These are phyloP conservation scores for Solioccasus polychromus DNA, from an alignment of 768 basidiomycete species.

Conservation along the genomic window DNA sequence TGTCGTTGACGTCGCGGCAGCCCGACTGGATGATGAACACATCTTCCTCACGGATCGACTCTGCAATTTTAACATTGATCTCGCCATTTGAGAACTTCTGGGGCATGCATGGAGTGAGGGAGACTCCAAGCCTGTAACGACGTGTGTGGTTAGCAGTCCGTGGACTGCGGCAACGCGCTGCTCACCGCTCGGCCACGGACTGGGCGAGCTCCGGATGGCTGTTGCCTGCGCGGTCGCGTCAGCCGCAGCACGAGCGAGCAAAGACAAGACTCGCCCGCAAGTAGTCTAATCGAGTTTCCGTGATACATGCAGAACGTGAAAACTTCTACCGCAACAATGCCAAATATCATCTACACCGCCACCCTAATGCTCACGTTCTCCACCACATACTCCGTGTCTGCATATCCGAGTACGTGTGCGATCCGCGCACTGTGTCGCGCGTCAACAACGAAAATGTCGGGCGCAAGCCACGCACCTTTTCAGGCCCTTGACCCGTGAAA, in stretches of 20 bases:
- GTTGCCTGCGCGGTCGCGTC: conserved; percentile 64
- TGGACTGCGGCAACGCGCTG: conserved; percentile 48
- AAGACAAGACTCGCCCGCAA: conserved; percentile 53
- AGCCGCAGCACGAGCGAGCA: conserved; percentile 6
- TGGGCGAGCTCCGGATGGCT: conserved; percentile 98
- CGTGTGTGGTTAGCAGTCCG: conserved; percentile 47
- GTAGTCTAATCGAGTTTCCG: conserved; percentile 75
- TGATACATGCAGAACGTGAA: too few relatives aligned
- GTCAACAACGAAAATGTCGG: background rate
- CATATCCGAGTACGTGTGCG: conserved; percentile 80
- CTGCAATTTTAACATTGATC: conserved; percentile 90
- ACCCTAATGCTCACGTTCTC: conserved; percentile 87
- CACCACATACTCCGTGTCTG: conserved; percentile 95
- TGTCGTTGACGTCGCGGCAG: conserved; percentile 88
- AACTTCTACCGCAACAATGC: conserved; percentile 31
- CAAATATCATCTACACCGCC: conserved; percentile 46
- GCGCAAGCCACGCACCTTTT: conserved; percentile 66
- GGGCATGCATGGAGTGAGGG: conserved; percentile 81
- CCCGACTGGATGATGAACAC: conserved; percentile 98
- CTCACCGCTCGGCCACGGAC: conserved; percentile 95
- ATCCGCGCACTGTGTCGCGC: conserved; percentile 65
- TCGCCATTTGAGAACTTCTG: conserved; percentile 94
- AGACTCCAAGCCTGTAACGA: conserved; percentile 88
- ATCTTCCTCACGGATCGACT: conserved; percentile 96
- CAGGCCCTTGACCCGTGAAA: conserved; percentile 80